A percentile compares a stretch with the other conserved stretches of the same genome.
Conservation (phyloP, 805 yeast genomes). For the Barnettozyma sucrosica region DNA sequence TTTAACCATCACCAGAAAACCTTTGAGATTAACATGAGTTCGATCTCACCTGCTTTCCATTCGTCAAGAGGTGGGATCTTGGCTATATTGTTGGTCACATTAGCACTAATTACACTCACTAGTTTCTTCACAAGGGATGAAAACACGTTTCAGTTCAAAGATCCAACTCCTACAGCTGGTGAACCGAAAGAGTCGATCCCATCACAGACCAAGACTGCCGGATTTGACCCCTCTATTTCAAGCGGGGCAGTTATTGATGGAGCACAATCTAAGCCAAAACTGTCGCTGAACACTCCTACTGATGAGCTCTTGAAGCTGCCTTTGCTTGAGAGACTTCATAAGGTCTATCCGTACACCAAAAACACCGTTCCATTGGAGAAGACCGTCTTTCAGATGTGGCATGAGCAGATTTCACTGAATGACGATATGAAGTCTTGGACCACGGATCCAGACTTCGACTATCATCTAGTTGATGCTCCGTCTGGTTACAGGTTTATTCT, state of each 20-base stretch:
- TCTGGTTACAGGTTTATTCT: slow-evolving; percentile 20
- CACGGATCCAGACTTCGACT: slow-evolving; percentile 11
- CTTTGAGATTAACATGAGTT: too few relatives aligned
- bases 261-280: neutral
- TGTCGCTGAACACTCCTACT: neutral
- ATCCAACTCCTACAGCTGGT: neutral
- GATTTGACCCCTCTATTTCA: neutral
- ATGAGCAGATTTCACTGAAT: neutral
- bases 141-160: neutral
- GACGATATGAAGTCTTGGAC: slow-evolving; percentile 9
- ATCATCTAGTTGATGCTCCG: slow-evolving; percentile 16
- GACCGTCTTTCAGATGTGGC: slow-evolving; percentile 26
- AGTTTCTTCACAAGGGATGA: neutral
- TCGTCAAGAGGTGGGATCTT: neutral
- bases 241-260: too few relatives aligned
- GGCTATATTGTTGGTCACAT: neutral
- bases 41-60: too few relatives aligned
- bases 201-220: neutral
- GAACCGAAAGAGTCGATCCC: neutral
- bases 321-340: slow-evolving; percentile 10
- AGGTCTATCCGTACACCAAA: slow-evolving; percentile 11
- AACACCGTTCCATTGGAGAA: slow-evolving; percentile 22
- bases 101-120: neutral
- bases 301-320: slow-evolving; percentile 10
- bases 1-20: too few relatives aligned